These are phyloP conservation scores for Pichia sorboxylosa DNA, from an alignment of 1,139 yeast species.

Conservation along the genomic window DNA sequence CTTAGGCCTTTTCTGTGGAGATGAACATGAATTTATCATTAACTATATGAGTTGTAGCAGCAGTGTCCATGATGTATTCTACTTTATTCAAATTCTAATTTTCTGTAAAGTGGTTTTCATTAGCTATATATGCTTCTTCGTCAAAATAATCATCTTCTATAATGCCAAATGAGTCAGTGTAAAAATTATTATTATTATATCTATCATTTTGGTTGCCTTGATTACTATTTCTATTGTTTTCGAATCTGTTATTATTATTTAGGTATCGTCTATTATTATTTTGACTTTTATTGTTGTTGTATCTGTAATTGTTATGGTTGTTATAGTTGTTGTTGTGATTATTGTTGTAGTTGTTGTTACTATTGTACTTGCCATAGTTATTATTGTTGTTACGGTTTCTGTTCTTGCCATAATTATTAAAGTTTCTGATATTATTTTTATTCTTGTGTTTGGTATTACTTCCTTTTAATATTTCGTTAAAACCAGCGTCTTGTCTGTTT, in stretches of 20 bases:
- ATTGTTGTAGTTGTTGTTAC: neutral
- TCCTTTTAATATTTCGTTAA: too few species aligned
- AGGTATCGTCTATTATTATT: too few species aligned
- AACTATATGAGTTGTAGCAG: neutral
- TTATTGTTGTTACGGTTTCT: neutral
- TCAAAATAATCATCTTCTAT: neutral
- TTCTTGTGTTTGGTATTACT: too few species aligned
- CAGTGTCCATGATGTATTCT: neutral
- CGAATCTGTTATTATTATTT: neutral
- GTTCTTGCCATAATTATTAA: neutral
- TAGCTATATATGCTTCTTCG: neutral
- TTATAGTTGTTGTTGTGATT: neutral
- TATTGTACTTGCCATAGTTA: neutral
- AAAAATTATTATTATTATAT: neutral
- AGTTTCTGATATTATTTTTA: too few species aligned
- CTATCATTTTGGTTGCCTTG: neutral
- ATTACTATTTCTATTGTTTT: neutral
- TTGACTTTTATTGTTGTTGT: neutral
- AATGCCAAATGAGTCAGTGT: neutral
- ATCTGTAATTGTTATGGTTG: neutral
- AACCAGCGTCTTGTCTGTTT: too few species aligned
- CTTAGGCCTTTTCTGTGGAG: neutral
- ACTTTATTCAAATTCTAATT: neutral
- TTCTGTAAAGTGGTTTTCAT: neutral
- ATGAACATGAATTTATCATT: neutral